A percentile compares a stretch with the other conserved stretches of the same genome.
phyloP scores from a whole-genome alignment of 129 eudicot species.

The Pseudognaphalium luteoalbum region DNA sequence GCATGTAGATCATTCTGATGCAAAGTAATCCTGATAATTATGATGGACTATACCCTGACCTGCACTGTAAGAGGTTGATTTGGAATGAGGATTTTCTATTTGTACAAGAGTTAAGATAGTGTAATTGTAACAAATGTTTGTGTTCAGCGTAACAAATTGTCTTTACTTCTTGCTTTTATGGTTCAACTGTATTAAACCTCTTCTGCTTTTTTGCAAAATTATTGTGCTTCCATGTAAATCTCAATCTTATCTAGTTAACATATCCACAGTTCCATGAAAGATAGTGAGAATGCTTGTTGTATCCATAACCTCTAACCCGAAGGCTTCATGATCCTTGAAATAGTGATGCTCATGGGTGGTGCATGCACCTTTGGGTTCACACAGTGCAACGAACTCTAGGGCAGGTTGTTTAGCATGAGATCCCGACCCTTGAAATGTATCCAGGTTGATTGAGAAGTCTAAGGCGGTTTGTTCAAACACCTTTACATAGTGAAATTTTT shows the following conservation, averaged over 20 bases:
- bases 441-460: background rate
- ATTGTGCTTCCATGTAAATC: background rate
- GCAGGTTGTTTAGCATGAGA: background rate
- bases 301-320: background rate
- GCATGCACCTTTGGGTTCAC: background rate
- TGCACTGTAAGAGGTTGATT: background rate
- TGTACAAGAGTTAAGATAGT: background rate
- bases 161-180: background rate
- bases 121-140: background rate
- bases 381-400: background rate
- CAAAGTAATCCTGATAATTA: background rate
- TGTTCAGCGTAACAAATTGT: background rate
- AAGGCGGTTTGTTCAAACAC: background rate
- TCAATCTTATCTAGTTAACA: background rate
- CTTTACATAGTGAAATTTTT: background rate
- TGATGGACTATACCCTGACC: background rate
- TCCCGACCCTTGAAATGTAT: background rate
- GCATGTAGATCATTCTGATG: background rate
- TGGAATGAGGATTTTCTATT: background rate
- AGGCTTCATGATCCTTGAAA: background rate
- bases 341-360: background rate
- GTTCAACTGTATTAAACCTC: background rate
- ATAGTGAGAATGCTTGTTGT: background rate
- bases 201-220: background rate
- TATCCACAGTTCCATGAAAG: background rate